Evolutionary conservation across 805 yeast species (phyloP).

Genomic region (Blastobotrys americana): DNA sequence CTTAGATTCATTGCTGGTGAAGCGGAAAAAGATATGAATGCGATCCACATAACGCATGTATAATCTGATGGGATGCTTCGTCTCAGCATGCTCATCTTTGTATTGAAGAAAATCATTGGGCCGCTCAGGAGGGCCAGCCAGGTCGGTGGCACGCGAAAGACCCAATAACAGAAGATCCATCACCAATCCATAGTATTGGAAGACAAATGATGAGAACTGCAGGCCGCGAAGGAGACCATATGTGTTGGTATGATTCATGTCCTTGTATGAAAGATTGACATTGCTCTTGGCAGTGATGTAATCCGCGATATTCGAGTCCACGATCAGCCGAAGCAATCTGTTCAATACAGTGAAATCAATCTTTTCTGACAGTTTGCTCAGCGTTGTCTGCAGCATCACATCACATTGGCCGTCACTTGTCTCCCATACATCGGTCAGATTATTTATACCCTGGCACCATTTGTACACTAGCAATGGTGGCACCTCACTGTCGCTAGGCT

Average conservation of each 20-base stretch:
- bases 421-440: constrained; percentile 73
- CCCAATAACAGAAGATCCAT: constrained; percentile 80
- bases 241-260: constrained; percentile 89
- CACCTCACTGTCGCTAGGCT: constrained; percentile 89
- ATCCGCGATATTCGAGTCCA: constrained; percentile 90
- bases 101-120: constrained; percentile 81
- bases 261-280: constrained; percentile 74
- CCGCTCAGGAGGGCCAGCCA: constrained; percentile 67
- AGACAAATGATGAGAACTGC: constrained; percentile 82
- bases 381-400: constrained; percentile 73
- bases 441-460: constrained; percentile 90
- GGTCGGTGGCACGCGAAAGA: constrained; percentile 72
- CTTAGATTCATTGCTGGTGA: constrained; percentile 63
- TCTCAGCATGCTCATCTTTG: constrained; percentile 50
- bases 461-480: constrained; percentile 88
- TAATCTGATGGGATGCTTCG: constrained; percentile 64
- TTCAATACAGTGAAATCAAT: constrained; percentile 83
- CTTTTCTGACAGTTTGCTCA: constrained; percentile 70
- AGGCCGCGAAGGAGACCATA: constrained; percentile 83
- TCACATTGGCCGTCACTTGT: constrained; percentile 64
- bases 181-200: constrained; percentile 83
- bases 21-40: constrained; percentile 70
- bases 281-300: constrained; percentile 88
- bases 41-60: constrained; percentile 81
- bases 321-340: constrained; percentile 66